Conservation (phyloP, 352 stramenopile species). For the Hyaloperonospora arabidopsidis region DNA sequence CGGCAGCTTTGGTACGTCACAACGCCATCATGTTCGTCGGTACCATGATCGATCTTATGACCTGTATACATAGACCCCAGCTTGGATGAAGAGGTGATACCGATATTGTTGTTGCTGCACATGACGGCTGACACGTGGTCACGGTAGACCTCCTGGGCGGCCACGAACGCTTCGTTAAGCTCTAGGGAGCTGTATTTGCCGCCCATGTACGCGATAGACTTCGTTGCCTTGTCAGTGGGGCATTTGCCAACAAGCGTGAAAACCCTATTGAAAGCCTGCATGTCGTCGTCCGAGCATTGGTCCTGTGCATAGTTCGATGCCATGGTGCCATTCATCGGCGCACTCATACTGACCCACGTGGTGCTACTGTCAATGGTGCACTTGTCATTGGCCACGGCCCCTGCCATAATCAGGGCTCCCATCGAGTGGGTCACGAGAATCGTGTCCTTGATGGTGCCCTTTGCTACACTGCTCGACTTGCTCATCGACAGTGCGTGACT, state of each 20-base stretch:
- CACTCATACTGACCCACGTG: conserved; percentile 41
- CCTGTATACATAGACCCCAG: conserved; percentile 17
- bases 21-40: conserved; percentile 24
- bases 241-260: conserved; percentile 31
- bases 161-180: conserved; percentile 27
- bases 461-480: conserved; percentile 8
- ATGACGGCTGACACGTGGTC: conserved; percentile 33
- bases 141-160: conserved; percentile 27
- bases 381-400: conserved; percentile 35
- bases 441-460: conserved; percentile 27
- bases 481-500: conserved; percentile 28
- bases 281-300: conserved; percentile 31
- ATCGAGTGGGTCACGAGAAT: conserved; percentile 47
- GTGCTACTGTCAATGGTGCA: conserved; percentile 39
- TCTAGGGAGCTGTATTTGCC: conserved; percentile 26
- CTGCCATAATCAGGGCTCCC: conserved; percentile 33
- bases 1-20: conserved; percentile 47
- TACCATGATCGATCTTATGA: conserved; percentile 20
- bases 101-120: conserved; percentile 34
- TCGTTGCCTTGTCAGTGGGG: conserved; percentile 25
- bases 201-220: conserved; percentile 36
- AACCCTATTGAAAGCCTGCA: conserved; percentile 24
- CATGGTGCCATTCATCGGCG: conserved; percentile 41
- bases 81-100: conserved; percentile 30
- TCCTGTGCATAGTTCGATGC: conserved; percentile 35